Base-by-base conservation (phyloP, 1,284 basidiomycete species). In the Trichosporon inkin region DNA sequence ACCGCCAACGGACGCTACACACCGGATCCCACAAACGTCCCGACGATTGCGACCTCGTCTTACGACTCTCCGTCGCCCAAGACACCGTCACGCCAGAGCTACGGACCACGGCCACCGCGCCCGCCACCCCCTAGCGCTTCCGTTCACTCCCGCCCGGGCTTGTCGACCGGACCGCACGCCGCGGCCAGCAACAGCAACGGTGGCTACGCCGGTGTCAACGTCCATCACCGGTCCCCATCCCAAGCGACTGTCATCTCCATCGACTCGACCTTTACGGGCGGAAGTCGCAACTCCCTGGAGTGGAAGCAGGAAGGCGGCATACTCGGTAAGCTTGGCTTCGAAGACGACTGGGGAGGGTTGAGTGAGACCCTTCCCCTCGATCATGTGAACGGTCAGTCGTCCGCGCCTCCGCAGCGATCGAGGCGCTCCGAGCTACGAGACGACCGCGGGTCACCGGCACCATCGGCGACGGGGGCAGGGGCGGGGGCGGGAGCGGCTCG, bases 261-360 rank as follows among this genome's bases (percentile, higher is more conserved):
- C 20, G 51, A 44, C 55, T 62, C 60, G 51, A 62, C 63, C 2
- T 62, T 62, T 19, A 63, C 58, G 2, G 62, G 54, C 1, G 49
- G 34, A 10, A 61, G 54, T 17, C 24, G 37, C 2, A 55, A 34
- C 3, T 62, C 60, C 2, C 14, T 17, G 14, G 53, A 61, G 17
- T 65, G 64, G 64, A 61, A 53, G 24, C 38, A 58, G 36, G 61
- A 63, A 13, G 64, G 64, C 20, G 64, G 64, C 2, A 57, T 63
- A 5, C 32, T 65, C 6, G 64, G 64, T 34, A 61, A 62, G 57
- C 55, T 65, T 22, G 35, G 36, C 13, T 65, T 65, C 38, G 64
- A 65, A 40, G 35, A 53, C 37, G 59, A 56, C 59, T 55, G 54
- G 58, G 58, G 58, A 32, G 37, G 24, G 38, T 38, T 44, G 17